Conservation (phyloP, 2,329 filamentous ascomycete species). For the Pseudocercospora fijiensis region DNA sequence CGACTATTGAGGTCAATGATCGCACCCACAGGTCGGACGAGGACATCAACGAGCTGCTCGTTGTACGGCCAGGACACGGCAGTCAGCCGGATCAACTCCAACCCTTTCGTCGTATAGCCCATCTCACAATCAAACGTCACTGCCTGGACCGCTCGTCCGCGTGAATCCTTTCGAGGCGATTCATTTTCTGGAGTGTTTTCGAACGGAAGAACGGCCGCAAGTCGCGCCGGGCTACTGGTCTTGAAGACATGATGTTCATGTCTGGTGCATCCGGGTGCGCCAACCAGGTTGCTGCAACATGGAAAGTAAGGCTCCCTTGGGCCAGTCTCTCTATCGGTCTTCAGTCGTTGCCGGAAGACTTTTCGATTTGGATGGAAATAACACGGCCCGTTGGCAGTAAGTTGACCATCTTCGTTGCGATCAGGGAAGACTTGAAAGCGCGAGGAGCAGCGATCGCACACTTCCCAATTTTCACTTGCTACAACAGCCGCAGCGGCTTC, state of each 20-base stretch:
- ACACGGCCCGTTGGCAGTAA: constrained; percentile 76
- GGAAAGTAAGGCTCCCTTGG: constrained; percentile 63
- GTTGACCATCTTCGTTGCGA: constrained; percentile 71
- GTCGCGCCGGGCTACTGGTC: constrained; percentile 68
- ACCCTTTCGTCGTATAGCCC: constrained; percentile 84
- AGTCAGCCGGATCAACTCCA: constrained; percentile 88
- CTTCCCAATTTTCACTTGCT: constrained; percentile 74
- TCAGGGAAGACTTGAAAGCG: constrained; percentile 93
- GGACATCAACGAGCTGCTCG: constrained; percentile 72
- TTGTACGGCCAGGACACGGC: constrained; percentile 83
- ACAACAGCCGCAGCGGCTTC: constrained; percentile 64
- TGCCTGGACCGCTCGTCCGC: constrained; percentile 49
- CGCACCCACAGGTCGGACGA: constrained; percentile 80
- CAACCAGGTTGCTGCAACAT: constrained; percentile 76
- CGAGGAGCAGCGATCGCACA: constrained; percentile 80
- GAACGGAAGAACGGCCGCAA: constrained; percentile 79
- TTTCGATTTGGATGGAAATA: constrained; percentile 75
- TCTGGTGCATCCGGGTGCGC: constrained; percentile 74
- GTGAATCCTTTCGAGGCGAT: constrained; percentile 44
- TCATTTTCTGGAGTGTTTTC: constrained; percentile 69
- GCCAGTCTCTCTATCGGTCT: constrained; percentile 55
- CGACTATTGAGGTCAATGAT: constrained; percentile 88
- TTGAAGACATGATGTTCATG: constrained; percentile 83
- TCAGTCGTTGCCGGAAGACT: constrained; percentile 58
- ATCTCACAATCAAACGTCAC: constrained; percentile 96